These are phyloP conservation scores for Rubia occidens DNA, from an alignment of 305 asterid species.

Conservation along the genomic window DNA sequence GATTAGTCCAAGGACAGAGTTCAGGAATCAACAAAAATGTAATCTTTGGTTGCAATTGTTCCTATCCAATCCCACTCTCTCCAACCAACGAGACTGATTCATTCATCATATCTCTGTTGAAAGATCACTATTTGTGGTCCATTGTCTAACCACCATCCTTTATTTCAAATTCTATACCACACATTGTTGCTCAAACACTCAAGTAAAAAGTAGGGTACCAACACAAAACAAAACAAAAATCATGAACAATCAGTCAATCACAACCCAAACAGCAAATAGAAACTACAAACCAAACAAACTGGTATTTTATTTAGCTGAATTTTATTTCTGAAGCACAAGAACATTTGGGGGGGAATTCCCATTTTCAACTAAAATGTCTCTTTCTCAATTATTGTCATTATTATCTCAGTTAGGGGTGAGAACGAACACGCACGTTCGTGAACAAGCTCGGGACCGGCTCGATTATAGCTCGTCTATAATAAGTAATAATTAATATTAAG, in stretches of 20 bases:
- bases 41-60: not conserved
- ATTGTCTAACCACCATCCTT: not conserved
- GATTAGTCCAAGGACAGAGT: not conserved
- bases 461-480: no score
- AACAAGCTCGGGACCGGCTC: no score
- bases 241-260: not conserved
- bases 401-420: slow-evolving; percentile 12
- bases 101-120: not conserved
- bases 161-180: slow-evolving; percentile 3
- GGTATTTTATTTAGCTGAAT: not conserved
- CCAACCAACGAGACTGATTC: not conserved
- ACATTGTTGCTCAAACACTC: not conserved
- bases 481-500: no score
- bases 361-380: not conserved
- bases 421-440: no score
- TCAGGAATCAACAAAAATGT: not conserved
- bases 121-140: not conserved
- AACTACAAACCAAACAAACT: not conserved
- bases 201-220: not conserved
- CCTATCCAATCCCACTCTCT: not conserved
- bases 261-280: not conserved
- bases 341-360: not conserved
- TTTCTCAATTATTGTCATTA: not conserved
- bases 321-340: not conserved
- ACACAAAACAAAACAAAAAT: not conserved